Evolutionary conservation across 78 protist species (phyloP).

Genomic region (Dictyostelium discoideum): DNA sequence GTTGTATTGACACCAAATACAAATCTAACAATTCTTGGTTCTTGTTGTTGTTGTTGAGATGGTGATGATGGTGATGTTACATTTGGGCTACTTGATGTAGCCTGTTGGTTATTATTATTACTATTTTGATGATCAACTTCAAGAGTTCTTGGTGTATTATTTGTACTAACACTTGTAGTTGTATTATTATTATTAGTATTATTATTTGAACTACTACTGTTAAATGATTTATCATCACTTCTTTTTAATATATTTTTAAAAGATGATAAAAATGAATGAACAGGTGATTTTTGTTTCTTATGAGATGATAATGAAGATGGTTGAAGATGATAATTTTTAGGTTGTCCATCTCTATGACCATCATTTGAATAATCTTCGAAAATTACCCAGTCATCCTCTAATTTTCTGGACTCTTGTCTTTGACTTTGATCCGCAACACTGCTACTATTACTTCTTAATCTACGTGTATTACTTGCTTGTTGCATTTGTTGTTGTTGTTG

Average conservation of each 20-base stretch:
- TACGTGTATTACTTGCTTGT: neutral
- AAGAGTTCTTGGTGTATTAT: conserved; percentile 13
- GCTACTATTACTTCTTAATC: conserved; percentile 71
- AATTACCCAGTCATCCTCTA: conserved; percentile 67
- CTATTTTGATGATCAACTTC: neutral
- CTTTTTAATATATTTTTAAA: conserved; percentile 69
- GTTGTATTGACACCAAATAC: conserved; percentile 81
- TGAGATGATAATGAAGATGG: conserved; percentile 1
- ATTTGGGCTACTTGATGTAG: neutral
- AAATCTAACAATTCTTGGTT: conserved; percentile 84
- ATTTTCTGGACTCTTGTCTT: conserved; percentile 33
- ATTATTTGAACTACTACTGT: neutral
- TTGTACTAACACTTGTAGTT: neutral
- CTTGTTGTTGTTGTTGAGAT: conserved; percentile 4
- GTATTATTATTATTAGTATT: neutral
- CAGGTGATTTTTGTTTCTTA: conserved; percentile 51
- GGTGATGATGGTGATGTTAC: conserved; percentile 26
- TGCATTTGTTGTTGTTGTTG: neutral
- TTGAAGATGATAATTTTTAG: neutral
- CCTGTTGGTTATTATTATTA: neutral
- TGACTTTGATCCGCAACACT: conserved; percentile 59
- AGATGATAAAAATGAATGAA: conserved; percentile 43
- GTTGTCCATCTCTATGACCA: neutral
- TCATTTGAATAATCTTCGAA: conserved; percentile 60
- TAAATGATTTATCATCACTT: conserved; percentile 37